Base-by-base conservation (phyloP, 768 basidiomycete genomes). In the Russula brevipes region DNA sequence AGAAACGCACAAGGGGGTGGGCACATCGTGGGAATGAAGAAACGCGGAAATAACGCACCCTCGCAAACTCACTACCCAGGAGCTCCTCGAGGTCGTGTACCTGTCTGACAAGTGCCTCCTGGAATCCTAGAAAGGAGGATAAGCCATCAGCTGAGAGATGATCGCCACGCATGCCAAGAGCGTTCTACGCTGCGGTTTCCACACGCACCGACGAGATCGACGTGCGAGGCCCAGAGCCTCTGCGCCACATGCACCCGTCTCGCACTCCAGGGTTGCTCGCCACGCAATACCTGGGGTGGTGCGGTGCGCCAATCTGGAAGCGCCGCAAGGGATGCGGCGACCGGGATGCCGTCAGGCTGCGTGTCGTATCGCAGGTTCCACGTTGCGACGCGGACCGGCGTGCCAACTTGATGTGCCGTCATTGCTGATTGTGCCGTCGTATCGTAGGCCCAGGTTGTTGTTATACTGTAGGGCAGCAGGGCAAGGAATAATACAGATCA, bases 311-410 rank as follows among this genome's bases (percentile, higher is more conserved):
- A 80, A 68, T 82, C 77, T 5, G 74, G 72, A 12, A 84, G 76
- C 3, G 70, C 60, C 2, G 74, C 72, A 17, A 84, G 69, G 2
- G 81, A 77, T 64, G 81, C 72, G 60, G 76, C 72, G n/a, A 83
- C 78, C 11, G 80, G 75, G 42, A 82, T 79, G 54, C 72, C 76
- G 72, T 84, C 76, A n/a, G 81, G 81, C 67, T 74, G 72, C 17
- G 77, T 78, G 71, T 85, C 83, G 66, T 76, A 84, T 17, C 83
- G 81, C 41, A 85, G 69, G 71, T 85, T 85, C 71, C 79, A 84
- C 0, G 81, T 77, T 11, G 76, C 76, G 49, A 82, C 4, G 11
- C 67, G 64, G 39, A 68, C 11, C 35, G 50, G 41, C 24, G 17
- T 45, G 45, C 45, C n/a, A 45, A 19, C 14, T 45, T n/a, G 45